Base-by-base conservation (phyloP, 331 rosid genomes). In the Rosa hybrid region DNA sequence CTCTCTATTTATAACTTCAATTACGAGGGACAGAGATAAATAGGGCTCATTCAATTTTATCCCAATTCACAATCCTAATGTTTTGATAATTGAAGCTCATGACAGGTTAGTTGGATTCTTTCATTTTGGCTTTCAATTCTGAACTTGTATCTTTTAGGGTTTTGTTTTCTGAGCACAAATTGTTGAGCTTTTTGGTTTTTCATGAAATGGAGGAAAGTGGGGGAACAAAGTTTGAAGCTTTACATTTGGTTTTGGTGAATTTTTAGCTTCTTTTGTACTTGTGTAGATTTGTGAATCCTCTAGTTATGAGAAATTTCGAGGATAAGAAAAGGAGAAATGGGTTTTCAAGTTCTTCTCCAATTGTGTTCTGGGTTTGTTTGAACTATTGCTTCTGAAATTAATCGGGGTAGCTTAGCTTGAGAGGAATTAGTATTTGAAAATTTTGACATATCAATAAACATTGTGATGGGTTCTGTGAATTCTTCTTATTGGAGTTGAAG, bases 21-120 rank as follows among this genome's bases (percentile, higher is more conserved):
- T 53, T 79, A 5, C 49, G 77, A 34, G 68, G 41, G 71, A 34
- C 12, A 41, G 51, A 50, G 56, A 68, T 49, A 81, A 73, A 64
- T 4, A 18, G 42, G 48, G 27, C 48, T 50, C 44, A 17, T 77
- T 72, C 8, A 68, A 67, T 71, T 27, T 38, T 3, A 30, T 50
- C 71, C 80, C 13, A 38, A 60, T 54, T 41, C 45, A 12, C 42
- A 57, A 75, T 18, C 18, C 74, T 38, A 6, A 14, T 65, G 45
- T 81, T 81, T 80, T 78, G 81, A 39, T 46, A 23, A 17, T 70
- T 12, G 69, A 45, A 62, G 86, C 85, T 74, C 75, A 88, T 88
- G 88, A 67, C 83, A 71, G 87, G 88, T 88, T 49, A 72, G 92
- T 78, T 38, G 65, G 45, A 42, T 38, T 78, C 51, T 18, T 56